Conservation (phyloP, 805 yeast species). For the Yarrowia keelungensis region DNA sequence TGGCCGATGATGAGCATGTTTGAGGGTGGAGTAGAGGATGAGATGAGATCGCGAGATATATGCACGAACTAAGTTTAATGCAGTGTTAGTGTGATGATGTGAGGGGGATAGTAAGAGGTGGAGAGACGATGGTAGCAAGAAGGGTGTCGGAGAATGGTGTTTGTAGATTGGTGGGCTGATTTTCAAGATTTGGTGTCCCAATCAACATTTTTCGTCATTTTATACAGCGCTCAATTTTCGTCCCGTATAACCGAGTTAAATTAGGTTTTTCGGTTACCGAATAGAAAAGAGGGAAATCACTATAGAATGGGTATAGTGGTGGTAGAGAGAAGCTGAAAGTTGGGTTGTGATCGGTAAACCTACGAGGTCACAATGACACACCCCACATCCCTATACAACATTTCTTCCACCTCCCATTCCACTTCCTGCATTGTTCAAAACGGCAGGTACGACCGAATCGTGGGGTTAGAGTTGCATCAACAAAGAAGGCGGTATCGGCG, state of each 20-base stretch:
- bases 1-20: conserved; percentile 31
- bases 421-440: background rate
- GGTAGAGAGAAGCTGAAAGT: background rate
- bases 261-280: background rate
- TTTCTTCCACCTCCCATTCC: no score
- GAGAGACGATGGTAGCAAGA: no score
- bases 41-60: background rate
- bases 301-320: background rate
- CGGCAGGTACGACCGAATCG: conserved; percentile 16
- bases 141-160: no score
- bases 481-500: conserved; percentile 6
- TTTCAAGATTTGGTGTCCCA: no score
- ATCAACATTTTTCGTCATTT: no score
- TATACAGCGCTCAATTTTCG: no score
- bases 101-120: background rate
- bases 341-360: no score
- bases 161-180: no score
- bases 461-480: conserved; percentile 4
- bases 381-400: no score
- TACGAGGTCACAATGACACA: background rate
- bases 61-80: background rate
- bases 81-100: background rate
- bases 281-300: no score
- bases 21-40: background rate
- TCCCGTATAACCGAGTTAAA: background rate